A percentile compares a stretch with the other conserved stretches of the same genome.
These are phyloP conservation scores for Hemisphaericaspora xylofermentans DNA, from an alignment of 1,139 yeast genomes.

Conservation along the genomic window DNA sequence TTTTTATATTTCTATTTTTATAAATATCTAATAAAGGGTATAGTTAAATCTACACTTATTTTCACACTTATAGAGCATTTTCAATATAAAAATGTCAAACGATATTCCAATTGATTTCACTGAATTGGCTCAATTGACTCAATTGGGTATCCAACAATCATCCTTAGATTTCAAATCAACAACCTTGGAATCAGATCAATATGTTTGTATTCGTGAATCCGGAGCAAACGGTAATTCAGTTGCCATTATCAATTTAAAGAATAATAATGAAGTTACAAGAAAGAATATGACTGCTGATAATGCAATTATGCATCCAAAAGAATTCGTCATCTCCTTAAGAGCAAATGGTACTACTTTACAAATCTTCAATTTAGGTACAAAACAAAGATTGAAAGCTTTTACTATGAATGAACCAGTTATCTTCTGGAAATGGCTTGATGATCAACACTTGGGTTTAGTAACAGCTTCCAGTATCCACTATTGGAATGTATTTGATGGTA, in stretches of 20 bases:
- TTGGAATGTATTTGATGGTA: constrained; percentile 86
- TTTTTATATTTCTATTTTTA: background rate
- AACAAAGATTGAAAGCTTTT: constrained; percentile 86
- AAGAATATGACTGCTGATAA: constrained; percentile 97
- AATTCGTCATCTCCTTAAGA: constrained; percentile 85
- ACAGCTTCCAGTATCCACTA: constrained; percentile 73
- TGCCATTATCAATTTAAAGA: constrained; percentile 82
- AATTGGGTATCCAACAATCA: constrained; percentile 78
- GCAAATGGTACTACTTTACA: constrained; percentile 97
- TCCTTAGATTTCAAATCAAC: constrained; percentile 92
- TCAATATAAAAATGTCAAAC: constrained; percentile 26
- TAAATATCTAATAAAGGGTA: background rate
- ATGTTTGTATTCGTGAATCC: constrained; percentile 84
- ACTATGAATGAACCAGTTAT: constrained; percentile 87
- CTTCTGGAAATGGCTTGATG: constrained; percentile 92
- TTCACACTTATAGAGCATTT: too few relatives aligned
- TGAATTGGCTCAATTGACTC: constrained; percentile 85
- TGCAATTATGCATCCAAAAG: constrained; percentile 92
- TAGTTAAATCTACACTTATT: background rate
- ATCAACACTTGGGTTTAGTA: constrained; percentile 75
- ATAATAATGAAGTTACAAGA: constrained; percentile 71
- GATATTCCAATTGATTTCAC: constrained; percentile 96
- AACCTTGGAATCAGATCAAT: constrained; percentile 89
- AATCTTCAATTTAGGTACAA: constrained; percentile 84
- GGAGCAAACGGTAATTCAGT: constrained; percentile 79